Evolutionary conservation across 495 filamentous ascomycete species (phyloP), one percentile per base, ranked within the genome.

Genomic region (Xylaria sp.): DNA sequence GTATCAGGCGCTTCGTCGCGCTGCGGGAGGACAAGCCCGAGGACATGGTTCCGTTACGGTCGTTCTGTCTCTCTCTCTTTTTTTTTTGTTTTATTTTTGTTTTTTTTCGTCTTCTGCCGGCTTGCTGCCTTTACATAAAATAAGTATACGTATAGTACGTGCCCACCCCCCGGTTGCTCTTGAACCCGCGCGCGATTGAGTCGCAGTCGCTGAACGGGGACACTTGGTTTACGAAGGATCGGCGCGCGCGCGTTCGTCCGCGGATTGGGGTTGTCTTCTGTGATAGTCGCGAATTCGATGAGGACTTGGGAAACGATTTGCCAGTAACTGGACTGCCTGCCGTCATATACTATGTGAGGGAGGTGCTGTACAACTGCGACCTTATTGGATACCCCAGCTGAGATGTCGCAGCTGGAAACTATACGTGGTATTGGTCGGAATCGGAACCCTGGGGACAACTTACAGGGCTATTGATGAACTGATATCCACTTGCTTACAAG

Each of bases 1-100:
- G 82, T 5, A 83, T 62, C 58, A 86, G 76, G 19, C 84, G 82
- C 65, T 81, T 80, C 19, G 78, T 74, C 17, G 82, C 83, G 72
- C 72, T 82, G 63, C 74, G 75, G 37, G 75, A 61, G 50, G 71
- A n/a, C n/a, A n/a, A 73, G 29, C 73, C 48, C 61, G 66, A 70
- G n/a, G 64, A 67, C 64, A 67, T 67, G 31, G n/a, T n/a, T n/a
- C n/a, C n/a, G n/a, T n/a, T n/a, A n/a, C n/a, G n/a, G n/a, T n/a
- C n/a, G n/a, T n/a, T n/a, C 11, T 35, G 19, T 59, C 31, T 35
- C 17, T 59, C 3, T 59, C 29, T 58, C n/a, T n/a, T 29, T 55
- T 5, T 55, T 29, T 55, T 9, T 29, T 53, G 8, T 6, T 26
- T 53, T 26, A n/a, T 21, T 26, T 29, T 29, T 33, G n/a, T n/a